A percentile compares a stretch with the other conserved stretches of the same genome.
Conservation (phyloP, 2,329 filamentous ascomycete genomes). For the Botryotinia globosa region DNA sequence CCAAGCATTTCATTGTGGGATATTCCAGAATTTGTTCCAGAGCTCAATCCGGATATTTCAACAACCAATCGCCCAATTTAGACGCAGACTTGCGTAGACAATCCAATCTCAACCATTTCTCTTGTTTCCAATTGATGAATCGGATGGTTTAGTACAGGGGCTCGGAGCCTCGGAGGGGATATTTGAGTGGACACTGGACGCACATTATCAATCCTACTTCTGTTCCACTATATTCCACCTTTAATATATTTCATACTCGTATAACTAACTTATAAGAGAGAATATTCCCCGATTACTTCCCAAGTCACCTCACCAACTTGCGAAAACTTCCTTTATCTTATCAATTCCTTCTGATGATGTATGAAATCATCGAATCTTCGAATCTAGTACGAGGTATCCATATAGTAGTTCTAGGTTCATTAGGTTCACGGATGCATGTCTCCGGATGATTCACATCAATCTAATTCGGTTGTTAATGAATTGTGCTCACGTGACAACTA, state of each 20-base stretch:
- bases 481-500: background rate
- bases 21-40: background rate
- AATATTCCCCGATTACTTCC: background rate
- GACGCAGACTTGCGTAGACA: background rate
- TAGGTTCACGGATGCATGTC: background rate
- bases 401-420: background rate
- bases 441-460: background rate
- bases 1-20: background rate
- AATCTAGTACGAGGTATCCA: background rate
- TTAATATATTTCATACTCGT: slow-evolving; percentile 1
- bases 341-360: background rate
- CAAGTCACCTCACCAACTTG: background rate
- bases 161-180: too few relatives aligned
- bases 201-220: background rate
- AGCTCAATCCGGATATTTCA: background rate
- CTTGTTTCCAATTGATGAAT: background rate
- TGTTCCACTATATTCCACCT: background rate
- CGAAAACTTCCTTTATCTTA: background rate
- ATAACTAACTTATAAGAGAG: too few relatives aligned
- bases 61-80: background rate
- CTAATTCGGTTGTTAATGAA: background rate
- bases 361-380: background rate
- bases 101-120: background rate
- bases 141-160: background rate
- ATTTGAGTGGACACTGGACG: background rate